Evolutionary conservation across 164 flowering plant genomes (phyloP), one percentile per base, ranked within the genome.

Genomic region (Nymphaea thermarum): DNA sequence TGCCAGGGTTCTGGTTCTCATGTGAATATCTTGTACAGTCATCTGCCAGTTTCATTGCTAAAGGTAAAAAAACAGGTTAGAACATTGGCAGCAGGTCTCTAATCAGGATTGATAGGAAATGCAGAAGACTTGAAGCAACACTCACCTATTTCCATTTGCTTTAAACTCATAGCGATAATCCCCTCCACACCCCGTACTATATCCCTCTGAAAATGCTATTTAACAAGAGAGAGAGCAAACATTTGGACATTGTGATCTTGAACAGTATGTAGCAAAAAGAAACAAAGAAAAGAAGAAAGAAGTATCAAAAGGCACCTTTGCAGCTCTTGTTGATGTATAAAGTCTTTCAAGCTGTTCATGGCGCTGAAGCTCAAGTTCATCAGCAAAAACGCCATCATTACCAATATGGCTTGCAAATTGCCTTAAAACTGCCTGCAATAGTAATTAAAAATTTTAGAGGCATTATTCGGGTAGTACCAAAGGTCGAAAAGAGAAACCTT

Each of bases 121-220:
- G 17, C n/a, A 61, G 42, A 61, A n/a, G 36, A 36, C 6, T n/a
- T 17, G 15, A 2, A 63, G 66, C 6, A 4, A 65, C 4, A 71
- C 72, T 70, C 68, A 90, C 98, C 87, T 72, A 86, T 82, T 71
- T 85, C 91, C 84, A 84, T 78, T 71, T 89, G 89, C 79, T 89
- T 89, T 53, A 80, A 77, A 70, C 92, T 78, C 12, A 80, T 70
- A 47, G 85, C 72, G 53, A 83, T 73, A 69, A 81, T 82, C 73
- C 83, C 83, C 80, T 89, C 97, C 44, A 89, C 79, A n/a, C 91
- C 93, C 47, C 90, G 96, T 61, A 86, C 98, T 75, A 93, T 77
- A 75, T 85, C 83, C 82, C 75, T 83, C 72, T 93, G 98, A 73
- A 84, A 84, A 85, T 89, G 92, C 98, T 93, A 85, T 65, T 43